Percentiles rank a stretch among this genome's conserved stretches.
Evolutionary conservation across 1,284 basidiomycete species (phyloP).

Genomic region (Psilocybe mexicana): DNA sequence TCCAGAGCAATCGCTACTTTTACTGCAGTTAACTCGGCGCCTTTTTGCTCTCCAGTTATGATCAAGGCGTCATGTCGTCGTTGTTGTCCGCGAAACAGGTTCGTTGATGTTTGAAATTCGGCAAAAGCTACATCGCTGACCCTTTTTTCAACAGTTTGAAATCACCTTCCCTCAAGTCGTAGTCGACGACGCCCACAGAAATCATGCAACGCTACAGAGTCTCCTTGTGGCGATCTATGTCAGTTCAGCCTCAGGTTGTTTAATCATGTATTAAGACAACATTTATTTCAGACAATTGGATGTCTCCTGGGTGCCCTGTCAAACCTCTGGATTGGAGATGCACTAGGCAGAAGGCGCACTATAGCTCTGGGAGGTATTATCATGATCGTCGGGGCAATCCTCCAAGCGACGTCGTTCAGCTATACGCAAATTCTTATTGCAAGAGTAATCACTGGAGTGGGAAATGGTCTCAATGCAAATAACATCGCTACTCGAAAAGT

Average conservation of each 20-base stretch:
- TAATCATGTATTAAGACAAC: background rate
- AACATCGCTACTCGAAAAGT: background rate
- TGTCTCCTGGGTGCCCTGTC: slow-evolving; percentile 53
- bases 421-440: slow-evolving; percentile 62
- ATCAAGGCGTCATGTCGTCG: slow-evolving; percentile 67
- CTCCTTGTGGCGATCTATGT: slow-evolving; percentile 58
- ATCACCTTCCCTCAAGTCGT: slow-evolving; percentile 50
- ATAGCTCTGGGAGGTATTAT: slow-evolving; percentile 53
- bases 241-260: slow-evolving; percentile 16
- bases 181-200: slow-evolving; percentile 32
- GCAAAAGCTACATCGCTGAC: background rate
- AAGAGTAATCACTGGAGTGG: slow-evolving; percentile 62
- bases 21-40: slow-evolving; percentile 14
- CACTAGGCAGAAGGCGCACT: slow-evolving; percentile 51
- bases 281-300: slow-evolving; percentile 47
- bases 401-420: slow-evolving; percentile 54
- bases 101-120: background rate
- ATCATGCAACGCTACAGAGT: slow-evolving; percentile 55
- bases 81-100: slow-evolving; percentile 52
- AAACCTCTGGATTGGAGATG: slow-evolving; percentile 57
- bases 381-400: slow-evolving; percentile 66
- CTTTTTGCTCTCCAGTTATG: slow-evolving; percentile 41
- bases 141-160: slow-evolving; percentile 41
- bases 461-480: slow-evolving; percentile 67
- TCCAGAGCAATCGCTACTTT: slow-evolving; percentile 11